Evolutionary conservation across 108 stramenopile species (phyloP).

Genomic region (Aurantiochytrium sp.): DNA sequence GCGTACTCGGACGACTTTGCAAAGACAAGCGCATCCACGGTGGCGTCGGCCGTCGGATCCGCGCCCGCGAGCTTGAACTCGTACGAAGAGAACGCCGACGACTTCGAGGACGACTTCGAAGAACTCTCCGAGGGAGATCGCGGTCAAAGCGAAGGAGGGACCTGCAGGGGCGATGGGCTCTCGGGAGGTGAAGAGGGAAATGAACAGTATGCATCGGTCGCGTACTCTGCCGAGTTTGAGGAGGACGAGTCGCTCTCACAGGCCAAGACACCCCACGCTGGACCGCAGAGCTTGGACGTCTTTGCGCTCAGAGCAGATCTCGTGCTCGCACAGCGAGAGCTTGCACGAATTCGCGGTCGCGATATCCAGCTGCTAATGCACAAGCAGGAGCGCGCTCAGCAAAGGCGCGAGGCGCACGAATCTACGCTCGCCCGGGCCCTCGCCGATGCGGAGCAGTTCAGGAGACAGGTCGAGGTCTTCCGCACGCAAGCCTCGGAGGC

Average conservation of each 20-base stretch:
- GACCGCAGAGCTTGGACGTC: not conserved
- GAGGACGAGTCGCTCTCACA: not conserved
- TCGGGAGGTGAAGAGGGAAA: not conserved
- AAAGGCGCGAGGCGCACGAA: not conserved
- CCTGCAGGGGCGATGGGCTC: not conserved
- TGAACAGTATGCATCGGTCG: not conserved
- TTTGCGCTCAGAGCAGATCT: not conserved
- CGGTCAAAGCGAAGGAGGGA: too few species aligned
- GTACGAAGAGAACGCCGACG: too few species aligned
- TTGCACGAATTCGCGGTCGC: not conserved
- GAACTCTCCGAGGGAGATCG: not conserved
- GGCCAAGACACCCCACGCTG: too few species aligned
- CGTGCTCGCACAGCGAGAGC: not conserved
- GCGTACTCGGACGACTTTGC: not conserved
- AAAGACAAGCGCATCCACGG: not conserved
- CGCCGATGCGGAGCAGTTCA: not conserved
- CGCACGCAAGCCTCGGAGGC: not conserved
- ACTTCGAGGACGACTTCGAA: not conserved
- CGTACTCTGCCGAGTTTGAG: not conserved
- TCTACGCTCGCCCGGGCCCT: not conserved
- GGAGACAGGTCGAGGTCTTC: not conserved
- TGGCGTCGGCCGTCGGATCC: not conserved
- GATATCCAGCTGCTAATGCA: not conserved
- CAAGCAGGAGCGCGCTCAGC: not conserved
- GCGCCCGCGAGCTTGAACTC: not conserved